Evolutionary conservation across 768 basidiomycete species (phyloP), one percentile per base, ranked within the genome.

Genomic region (Agaricus blazei): DNA sequence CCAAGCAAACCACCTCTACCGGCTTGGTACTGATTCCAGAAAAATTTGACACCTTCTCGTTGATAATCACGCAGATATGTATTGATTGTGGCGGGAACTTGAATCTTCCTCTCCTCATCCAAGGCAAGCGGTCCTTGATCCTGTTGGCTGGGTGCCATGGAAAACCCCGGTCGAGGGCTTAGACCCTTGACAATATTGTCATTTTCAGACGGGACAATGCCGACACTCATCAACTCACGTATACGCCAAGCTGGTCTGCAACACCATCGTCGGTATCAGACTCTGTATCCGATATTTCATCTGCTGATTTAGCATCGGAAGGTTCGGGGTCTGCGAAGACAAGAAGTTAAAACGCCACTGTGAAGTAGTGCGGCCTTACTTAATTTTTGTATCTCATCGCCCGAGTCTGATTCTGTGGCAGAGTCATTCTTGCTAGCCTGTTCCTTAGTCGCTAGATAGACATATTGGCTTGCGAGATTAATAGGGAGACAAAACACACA

Each of bases 41-140:
- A 80, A 69, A 98, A 98, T 41, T 75, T 68, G 11, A 89, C 82
- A 7, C 96, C 96, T 9, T 93, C 86, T 34, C 92, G 78, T 64
- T 98, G 96, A 63, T 98, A 98, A 34, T 85, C 83, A 52, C 95
- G 85, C n/a, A 98, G 74, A 66, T 86, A 91, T 0, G 85, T 84
- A 67, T 95, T 96, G 62, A 97, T 86, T 3, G 84, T 68, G 6
- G 74, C 78, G 2, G 89, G 87, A 23, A 90, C 79, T 58, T 73
- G 73, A 23, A 83, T 73, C 31, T 70, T 67, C 43, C 72, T 63
- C 27, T 68, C 69, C 36, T 64, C 63, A 54, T 84, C 81, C 9
- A 92, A 72, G 28, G 81, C 62, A 19, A 86, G 59, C 0, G 86
- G 74, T 6, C 75, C 77, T 0, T 72, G 69, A 9, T 54, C 56